Base-by-base conservation (phyloP, 2,329 filamentous ascomycete species). In the Dactylellina drechsleri region DNA sequence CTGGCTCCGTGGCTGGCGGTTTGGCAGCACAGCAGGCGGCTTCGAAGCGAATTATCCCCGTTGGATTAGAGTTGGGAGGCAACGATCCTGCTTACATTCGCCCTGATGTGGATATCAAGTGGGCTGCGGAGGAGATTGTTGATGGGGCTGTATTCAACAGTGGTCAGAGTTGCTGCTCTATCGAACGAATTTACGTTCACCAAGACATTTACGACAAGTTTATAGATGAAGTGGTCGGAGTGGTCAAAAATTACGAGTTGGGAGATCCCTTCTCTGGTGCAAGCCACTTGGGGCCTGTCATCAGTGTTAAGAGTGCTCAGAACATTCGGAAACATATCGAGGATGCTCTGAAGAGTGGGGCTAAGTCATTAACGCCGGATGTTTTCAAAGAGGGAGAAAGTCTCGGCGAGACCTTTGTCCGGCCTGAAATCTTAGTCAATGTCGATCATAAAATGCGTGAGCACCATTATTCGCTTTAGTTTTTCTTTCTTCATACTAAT, bases 71-170 rank as follows among this genome's bases (percentile, higher is more conserved):
- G 83, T 88, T 98, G 28, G 94, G 94, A 77, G 94, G 94, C 77
- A 98, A 98, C 81, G 94, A 98, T 81, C 92, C 94, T 3, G 94
- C 94, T 23, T 98, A 97, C 80, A 86, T 98, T 65, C 86, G 94
- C 74, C 85, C 85, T 5, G 94, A 98, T 80, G 92, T 97, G 0
- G 93, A 98, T 81, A 83, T 96, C 56, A 88, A 88, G 56, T 97
- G 93, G 94, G 93, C 91, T 0, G 94, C 94, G 0, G 93, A 91
- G 78, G 93, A 97, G 83, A 95, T 98, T 79, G 92, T 98, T 13
- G 94, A 98, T 79, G 94, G 94, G 18, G 90, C 93, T n/a, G 85
- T 98, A 68, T 98, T 98, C 86, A 98, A 98, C 84, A 97, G 93
- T 60, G 94, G 94, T n/a, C 94, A 98, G 84, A 96, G 92, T 81